Evolutionary conservation across 768 basidiomycete genomes (phyloP), one percentile per base, ranked within the genome.

Genomic region (Serendipita vermifera): DNA sequence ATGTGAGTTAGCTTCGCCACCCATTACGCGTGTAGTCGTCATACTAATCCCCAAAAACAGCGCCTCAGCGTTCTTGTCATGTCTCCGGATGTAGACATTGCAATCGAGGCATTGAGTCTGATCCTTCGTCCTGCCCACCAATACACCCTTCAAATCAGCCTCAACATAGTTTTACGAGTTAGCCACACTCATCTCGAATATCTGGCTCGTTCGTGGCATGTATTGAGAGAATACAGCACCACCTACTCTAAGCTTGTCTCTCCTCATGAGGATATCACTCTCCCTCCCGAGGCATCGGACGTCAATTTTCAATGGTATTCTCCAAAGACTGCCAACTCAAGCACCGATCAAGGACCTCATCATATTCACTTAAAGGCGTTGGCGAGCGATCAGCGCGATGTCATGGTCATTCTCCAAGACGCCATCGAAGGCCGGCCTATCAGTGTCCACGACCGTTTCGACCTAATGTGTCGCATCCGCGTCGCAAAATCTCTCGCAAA

Each of bases 51-150:
- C 17, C 33, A 15, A 27, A 36, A 63, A 14, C 65, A 99, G 94
- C 87, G 92, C 59, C 73, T 97, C 61, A 90, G 88, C 68, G 83
- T 85, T 65, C 75, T 99, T 32, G 75, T 98, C 60, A 82, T 81
- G 64, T 87, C 89, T 5, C 83, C 83, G 26, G 94, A 98, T 71
- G 73, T 96, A 59, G 90, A 96, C 64, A 75, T 98, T 39, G 75
- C 98, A 38, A 79, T 89, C 55, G 72, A 87, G 31, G 77, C 90
- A 32, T 75, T 98, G 58, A 85, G 87, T 62, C 78, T 97, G 41
- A 74, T 96, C 48, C 78, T 97, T 27, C 85, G 96, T 31, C 93
- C 94, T 2, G 83, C 90, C 3, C 93, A 97, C 64, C 93, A 97
- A 66, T 98, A 96, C 67, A 91, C 88, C 5, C 80, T 83, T 13